Percentiles rank a stretch among this genome's conserved stretches.
phyloP scores from a whole-genome alignment of 108 stramenopile species.

The Skeletonema grethae region DNA sequence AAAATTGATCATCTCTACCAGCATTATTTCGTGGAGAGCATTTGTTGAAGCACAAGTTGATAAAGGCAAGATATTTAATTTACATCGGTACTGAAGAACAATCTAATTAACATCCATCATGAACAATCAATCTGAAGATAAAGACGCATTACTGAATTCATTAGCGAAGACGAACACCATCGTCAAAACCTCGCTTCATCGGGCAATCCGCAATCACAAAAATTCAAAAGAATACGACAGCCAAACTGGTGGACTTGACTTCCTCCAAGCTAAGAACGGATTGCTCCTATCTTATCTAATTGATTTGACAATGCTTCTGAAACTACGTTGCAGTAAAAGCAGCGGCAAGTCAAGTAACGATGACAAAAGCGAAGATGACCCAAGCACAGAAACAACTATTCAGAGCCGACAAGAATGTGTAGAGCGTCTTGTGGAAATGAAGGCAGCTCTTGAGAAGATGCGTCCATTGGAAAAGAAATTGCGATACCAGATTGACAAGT shows the following conservation, averaged over 20 bases:
- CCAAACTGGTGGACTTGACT: slow-evolving; percentile 62
- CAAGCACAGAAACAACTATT: slow-evolving; percentile 3
- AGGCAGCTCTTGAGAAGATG: slow-evolving; percentile 78
- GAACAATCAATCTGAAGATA: slow-evolving; percentile 1
- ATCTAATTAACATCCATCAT: slow-evolving; percentile 2
- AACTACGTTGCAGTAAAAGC: slow-evolving; percentile 24
- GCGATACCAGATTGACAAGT: slow-evolving; percentile 86
- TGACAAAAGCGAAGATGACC: slow-evolving; percentile 13
- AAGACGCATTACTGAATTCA: background rate
- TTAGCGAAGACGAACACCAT: slow-evolving; percentile 26
- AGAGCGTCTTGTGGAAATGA: slow-evolving; percentile 71
- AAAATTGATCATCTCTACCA: too few species aligned
- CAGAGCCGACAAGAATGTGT: slow-evolving; percentile 29
- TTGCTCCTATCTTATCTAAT: slow-evolving; percentile 78
- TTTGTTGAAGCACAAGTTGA: background rate
- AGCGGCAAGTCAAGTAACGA: slow-evolving; percentile 3
- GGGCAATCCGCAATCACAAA: slow-evolving; percentile 31
- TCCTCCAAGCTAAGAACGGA: slow-evolving; percentile 74
- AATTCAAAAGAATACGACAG: slow-evolving; percentile 43
- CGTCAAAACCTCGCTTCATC: slow-evolving; percentile 32
- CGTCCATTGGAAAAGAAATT: slow-evolving; percentile 85
- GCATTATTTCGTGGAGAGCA: background rate
- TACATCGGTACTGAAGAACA: background rate
- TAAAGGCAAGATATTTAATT: background rate
- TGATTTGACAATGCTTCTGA: slow-evolving; percentile 58